Evolutionary conservation across 169 alveolate species (phyloP).

Genomic region (Cryptosporidium meleagridis): DNA sequence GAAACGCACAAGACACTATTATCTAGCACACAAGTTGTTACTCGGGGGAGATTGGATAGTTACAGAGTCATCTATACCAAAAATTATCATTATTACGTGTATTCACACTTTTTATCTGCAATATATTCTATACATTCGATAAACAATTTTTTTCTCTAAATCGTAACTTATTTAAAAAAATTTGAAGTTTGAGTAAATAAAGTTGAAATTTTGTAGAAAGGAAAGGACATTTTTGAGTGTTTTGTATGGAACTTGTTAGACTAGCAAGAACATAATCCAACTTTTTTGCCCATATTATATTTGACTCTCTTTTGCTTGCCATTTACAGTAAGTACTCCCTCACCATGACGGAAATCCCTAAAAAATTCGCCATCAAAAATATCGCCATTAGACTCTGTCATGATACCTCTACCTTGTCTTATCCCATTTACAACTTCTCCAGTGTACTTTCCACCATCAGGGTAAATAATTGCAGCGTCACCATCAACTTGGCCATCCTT

Average conservation of each 20-base stretch:
- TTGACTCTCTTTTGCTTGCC: constrained; percentile 72
- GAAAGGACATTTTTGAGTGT: not conserved
- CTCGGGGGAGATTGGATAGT: not conserved
- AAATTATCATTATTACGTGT: constrained; percentile 30
- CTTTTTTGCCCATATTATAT: constrained; percentile 72
- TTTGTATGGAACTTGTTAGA: not conserved
- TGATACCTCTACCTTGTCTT: constrained; percentile 77
- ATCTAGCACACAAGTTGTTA: not conserved
- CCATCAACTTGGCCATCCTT: constrained; percentile 78
- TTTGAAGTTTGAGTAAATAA: not conserved
- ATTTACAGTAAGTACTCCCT: constrained; percentile 49
- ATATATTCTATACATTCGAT: constrained; percentile 39
- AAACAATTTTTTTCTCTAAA: constrained; percentile 20
- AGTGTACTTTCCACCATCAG: constrained; percentile 77
- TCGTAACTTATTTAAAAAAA: constrained; percentile 15
- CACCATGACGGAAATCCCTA: constrained; percentile 72
- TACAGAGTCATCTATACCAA: constrained; percentile 9
- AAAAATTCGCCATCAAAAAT: constrained; percentile 91
- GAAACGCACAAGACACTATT: not conserved
- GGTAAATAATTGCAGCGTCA: constrained; percentile 64
- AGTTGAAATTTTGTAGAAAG: not conserved
- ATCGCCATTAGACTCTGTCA: constrained; percentile 84
- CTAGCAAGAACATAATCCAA: constrained; percentile 71
- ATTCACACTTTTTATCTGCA: constrained; percentile 17
- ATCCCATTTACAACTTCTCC: constrained; percentile 77